A percentile compares a stretch with the other conserved stretches of the same genome.
Conservation (phyloP, 192 early-diverging fungal genomes). For the Geranomyces michiganensis region DNA sequence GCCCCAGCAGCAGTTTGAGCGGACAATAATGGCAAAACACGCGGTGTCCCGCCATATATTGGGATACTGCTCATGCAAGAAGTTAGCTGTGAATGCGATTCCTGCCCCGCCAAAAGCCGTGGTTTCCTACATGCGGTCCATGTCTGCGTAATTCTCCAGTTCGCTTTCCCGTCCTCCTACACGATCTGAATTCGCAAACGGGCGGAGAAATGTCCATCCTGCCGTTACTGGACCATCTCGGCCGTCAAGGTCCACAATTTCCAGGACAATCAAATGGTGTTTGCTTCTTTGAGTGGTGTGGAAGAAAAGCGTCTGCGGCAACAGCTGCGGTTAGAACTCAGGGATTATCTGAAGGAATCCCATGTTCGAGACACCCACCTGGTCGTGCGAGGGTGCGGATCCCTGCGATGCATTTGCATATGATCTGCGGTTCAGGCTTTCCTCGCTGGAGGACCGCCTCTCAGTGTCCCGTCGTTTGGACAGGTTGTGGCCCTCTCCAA, state of each 20-base stretch:
- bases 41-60: constrained; percentile 46
- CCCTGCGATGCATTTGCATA: not conserved
- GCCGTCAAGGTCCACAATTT: constrained; percentile 31
- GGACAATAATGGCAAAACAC: constrained; percentile 46
- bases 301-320: constrained; percentile 38
- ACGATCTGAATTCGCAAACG: constrained; percentile 45
- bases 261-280: constrained; percentile 38
- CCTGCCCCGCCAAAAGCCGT: not conserved
- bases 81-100: not conserved
- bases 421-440: not conserved
- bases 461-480: not conserved
- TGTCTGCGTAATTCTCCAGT: constrained; percentile 15
- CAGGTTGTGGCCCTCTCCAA: constrained; percentile 7
- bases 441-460: not conserved
- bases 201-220: constrained; percentile 54
- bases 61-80: constrained; percentile 30
- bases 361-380: not conserved
- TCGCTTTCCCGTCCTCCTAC: constrained; percentile 27
- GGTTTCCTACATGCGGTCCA: not conserved
- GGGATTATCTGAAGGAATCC: not conserved
- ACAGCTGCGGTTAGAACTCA: not conserved
- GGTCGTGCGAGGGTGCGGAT: not conserved
- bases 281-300: constrained; percentile 38
- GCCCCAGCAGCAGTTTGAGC: not conserved
- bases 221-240: constrained; percentile 34